A percentile compares a stretch with the other conserved stretches of the same genome.
phyloP scores from a whole-genome alignment of 306 rosid genomes.

The Lathyrus oleraceus region DNA sequence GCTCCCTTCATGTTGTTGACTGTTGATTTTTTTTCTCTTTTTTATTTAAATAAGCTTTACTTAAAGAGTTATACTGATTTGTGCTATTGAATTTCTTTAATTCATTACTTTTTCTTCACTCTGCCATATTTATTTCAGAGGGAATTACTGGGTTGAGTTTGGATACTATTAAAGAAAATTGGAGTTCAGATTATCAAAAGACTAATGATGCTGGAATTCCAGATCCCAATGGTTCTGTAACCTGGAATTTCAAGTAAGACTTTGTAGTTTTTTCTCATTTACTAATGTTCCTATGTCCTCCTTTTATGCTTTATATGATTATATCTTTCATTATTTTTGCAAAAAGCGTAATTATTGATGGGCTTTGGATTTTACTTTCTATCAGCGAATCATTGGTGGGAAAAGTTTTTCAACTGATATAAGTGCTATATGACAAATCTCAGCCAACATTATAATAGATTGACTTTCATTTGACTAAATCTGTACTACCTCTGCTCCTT shows the following conservation, averaged over 20 bases:
- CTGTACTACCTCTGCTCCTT: background rate
- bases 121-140: constrained; percentile 50
- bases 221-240: constrained; percentile 59
- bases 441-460: constrained; percentile 4
- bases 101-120: constrained; percentile 19
- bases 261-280: constrained; percentile 9
- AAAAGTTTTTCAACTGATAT: background rate
- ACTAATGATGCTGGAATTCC: constrained; percentile 88
- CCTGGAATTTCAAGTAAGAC: constrained; percentile 89
- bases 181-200: constrained; percentile 83
- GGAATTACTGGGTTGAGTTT: constrained; percentile 86
- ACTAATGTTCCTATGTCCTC: constrained; percentile 9
- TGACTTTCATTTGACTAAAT: constrained; percentile 23
- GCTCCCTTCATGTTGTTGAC: constrained; percentile 11
- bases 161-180: constrained; percentile 65
- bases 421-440: constrained; percentile 7
- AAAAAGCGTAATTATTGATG: constrained; percentile 6
- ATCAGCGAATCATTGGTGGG: constrained; percentile 20
- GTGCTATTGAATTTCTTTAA: constrained; percentile 22
- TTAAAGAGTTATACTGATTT: background rate
- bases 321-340: background rate
- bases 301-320: constrained; percentile 14
- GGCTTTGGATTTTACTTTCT: constrained; percentile 10
- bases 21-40: background rate
- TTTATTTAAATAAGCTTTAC: constrained; percentile 3